These are phyloP conservation scores for Psidium friedrichsthalianum DNA, from an alignment of 345 rosid species.

Conservation along the genomic window DNA sequence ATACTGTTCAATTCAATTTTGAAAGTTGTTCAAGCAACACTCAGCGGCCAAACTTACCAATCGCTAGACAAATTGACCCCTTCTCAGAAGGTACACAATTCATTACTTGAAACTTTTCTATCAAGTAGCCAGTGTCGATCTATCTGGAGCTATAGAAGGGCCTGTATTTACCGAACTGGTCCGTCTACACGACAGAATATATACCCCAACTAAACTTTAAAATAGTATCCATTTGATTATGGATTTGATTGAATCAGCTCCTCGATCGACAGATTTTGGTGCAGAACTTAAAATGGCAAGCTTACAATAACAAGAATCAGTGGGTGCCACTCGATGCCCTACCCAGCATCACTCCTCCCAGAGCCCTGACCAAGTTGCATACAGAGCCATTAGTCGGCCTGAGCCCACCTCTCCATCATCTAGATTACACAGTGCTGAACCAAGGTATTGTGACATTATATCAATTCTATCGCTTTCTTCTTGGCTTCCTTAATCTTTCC, in stretches of 20 bases:
- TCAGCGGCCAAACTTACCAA: slow-evolving; percentile 14
- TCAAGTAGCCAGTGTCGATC: background rate
- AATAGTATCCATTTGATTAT: background rate
- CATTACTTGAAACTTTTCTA: background rate
- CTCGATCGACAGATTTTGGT: slow-evolving; percentile 20
- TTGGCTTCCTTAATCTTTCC: background rate
- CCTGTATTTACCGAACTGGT: background rate
- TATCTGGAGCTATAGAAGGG: background rate
- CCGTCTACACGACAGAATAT: background rate
- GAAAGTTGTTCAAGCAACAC: slow-evolving; percentile 27
- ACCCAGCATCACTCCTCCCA: slow-evolving; percentile 10
- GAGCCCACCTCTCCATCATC: slow-evolving; percentile 14
- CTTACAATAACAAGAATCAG: slow-evolving; percentile 22
- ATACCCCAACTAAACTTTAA: background rate
- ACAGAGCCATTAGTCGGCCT: slow-evolving; percentile 10
- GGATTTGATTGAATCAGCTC: background rate
- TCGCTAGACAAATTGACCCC: slow-evolving; percentile 18
- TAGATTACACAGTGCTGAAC: slow-evolving; percentile 8
- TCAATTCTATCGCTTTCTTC: background rate
- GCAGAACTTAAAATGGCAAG: slow-evolving; percentile 30
- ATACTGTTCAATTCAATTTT: slow-evolving; percentile 45
- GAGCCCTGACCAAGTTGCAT: slow-evolving; percentile 18
- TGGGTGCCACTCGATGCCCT: slow-evolving; percentile 10
- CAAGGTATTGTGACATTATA: slow-evolving; percentile 27
- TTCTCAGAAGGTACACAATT: slow-evolving; percentile 22